Percentiles rank a stretch among this genome's conserved stretches.
Evolutionary conservation across 2,329 filamentous ascomycete genomes (phyloP).

Genomic region (Lachnellula cervina): DNA sequence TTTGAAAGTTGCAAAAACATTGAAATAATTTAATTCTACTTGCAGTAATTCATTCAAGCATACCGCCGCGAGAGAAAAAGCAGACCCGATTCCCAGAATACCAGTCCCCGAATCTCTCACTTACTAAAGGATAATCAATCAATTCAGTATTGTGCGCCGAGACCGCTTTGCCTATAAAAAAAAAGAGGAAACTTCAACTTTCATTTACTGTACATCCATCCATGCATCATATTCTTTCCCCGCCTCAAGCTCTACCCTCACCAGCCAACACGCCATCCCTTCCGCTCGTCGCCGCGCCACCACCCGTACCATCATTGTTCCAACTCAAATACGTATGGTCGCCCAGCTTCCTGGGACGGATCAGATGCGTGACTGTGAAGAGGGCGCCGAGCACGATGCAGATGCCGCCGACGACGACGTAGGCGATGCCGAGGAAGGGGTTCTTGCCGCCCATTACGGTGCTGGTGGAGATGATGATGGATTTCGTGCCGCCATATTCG

Average conservation of each 20-base stretch:
- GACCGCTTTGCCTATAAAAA: neutral
- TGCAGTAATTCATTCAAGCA: no score
- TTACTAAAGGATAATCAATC: neutral
- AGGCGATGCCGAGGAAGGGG: constrained; percentile 92
- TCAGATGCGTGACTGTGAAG: constrained; percentile 85
- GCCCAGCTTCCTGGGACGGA: constrained; percentile 94
- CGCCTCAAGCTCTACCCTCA: neutral
- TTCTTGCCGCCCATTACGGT: constrained; percentile 95
- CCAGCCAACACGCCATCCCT: constrained; percentile 40
- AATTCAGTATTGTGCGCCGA: neutral
- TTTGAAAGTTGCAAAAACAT: neutral
- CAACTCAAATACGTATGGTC: constrained; percentile 97
- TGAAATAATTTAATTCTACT: neutral
- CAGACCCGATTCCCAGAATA: no score
- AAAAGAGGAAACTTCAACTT: neutral
- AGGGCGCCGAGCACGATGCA: constrained; percentile 84
- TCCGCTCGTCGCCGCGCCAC: constrained; percentile 44
- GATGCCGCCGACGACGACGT: constrained; percentile 87
- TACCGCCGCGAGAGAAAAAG: no score
- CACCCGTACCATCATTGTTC: constrained; percentile 68
- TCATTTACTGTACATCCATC: neutral
- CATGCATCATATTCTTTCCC: neutral
- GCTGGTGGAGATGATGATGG: constrained; percentile 80
- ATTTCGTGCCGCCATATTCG: constrained; percentile 80
- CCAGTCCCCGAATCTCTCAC: neutral